These are phyloP conservation scores for Monosporascus sp. DNA, from an alignment of 2,329 filamentous ascomycete genomes.

Conservation along the genomic window DNA sequence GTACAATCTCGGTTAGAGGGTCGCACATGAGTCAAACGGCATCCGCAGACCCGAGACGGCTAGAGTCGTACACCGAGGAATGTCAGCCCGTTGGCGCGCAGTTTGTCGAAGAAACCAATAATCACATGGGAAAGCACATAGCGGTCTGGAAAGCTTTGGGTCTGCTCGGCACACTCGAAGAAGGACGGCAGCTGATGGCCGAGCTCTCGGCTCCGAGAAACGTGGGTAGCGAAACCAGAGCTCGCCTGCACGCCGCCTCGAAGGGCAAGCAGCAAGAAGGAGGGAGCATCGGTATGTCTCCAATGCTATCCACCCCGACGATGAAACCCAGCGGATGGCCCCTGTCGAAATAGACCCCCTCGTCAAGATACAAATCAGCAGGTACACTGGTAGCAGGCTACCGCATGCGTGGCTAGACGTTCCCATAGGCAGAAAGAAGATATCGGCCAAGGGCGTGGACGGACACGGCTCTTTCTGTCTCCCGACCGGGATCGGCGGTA, in stretches of 20 bases:
- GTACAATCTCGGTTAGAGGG: conserved; percentile 53
- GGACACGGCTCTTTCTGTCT: conserved; percentile 27
- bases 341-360: conserved; percentile 27
- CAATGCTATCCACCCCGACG: conserved; percentile 29
- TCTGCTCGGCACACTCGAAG: conserved; percentile 31
- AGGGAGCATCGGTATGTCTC: conserved; percentile 34
- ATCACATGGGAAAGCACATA: conserved; percentile 48
- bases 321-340: conserved; percentile 17
- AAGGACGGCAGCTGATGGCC: conserved; percentile 29
- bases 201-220: conserved; percentile 30
- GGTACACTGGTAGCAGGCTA: conserved; percentile 54
- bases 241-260: conserved; percentile 33
- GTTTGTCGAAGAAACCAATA: conserved; percentile 49
- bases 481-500: conserved; percentile 47
- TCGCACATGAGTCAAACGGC: conserved; percentile 41
- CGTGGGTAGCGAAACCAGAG: conserved; percentile 30
- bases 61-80: conserved; percentile 40
- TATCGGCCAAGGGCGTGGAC: conserved; percentile 57
- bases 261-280: conserved; percentile 48
- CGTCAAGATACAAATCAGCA: conserved; percentile 30
- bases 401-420: conserved; percentile 61
- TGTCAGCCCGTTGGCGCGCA: conserved; percentile 44
- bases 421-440: conserved; percentile 34
- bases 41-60: conserved; percentile 31
- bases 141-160: conserved; percentile 41